A percentile compares a stretch with the other conserved stretches of the same genome.
These are phyloP conservation scores for Nitzschia palea DNA, from an alignment of 108 stramenopile species.

Conservation along the genomic window DNA sequence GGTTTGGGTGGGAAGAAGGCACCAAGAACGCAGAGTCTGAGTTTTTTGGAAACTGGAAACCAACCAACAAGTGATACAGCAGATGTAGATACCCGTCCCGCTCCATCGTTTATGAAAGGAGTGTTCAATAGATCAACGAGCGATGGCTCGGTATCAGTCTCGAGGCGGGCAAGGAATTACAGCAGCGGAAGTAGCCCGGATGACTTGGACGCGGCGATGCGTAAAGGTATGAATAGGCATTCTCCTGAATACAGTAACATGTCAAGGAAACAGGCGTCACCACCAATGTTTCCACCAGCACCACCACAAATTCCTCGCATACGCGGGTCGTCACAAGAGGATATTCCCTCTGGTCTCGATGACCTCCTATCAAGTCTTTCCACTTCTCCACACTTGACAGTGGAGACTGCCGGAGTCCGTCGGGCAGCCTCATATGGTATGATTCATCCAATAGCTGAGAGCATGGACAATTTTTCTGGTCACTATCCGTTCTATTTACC, in stretches of 20 bases:
- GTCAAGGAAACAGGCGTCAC: background rate
- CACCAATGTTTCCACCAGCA: background rate
- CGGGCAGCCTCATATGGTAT: background rate
- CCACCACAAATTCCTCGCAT: background rate
- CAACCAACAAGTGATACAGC: no score
- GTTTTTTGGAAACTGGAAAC: no score
- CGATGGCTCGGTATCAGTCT: background rate
- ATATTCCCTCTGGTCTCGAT: background rate
- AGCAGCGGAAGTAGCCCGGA: background rate
- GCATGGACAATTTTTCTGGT: background rate
- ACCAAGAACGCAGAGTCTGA: no score
- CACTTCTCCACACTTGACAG: background rate
- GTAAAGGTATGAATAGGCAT: background rate
- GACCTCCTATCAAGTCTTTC: background rate
- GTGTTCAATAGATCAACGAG: background rate
- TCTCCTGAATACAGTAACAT: background rate
- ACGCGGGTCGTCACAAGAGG: background rate
- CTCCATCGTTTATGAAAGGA: background rate
- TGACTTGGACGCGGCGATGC: constrained; percentile 13
- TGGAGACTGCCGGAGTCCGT: background rate
- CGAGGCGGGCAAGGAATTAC: background rate
- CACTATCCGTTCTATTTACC: background rate
- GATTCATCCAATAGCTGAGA: background rate
- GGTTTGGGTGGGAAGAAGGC: no score
- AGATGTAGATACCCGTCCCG: no score